Percentiles rank a stretch among this genome's conserved stretches.
Conservation (phyloP, 768 basidiomycete species). For the Russula sp. region DNA sequence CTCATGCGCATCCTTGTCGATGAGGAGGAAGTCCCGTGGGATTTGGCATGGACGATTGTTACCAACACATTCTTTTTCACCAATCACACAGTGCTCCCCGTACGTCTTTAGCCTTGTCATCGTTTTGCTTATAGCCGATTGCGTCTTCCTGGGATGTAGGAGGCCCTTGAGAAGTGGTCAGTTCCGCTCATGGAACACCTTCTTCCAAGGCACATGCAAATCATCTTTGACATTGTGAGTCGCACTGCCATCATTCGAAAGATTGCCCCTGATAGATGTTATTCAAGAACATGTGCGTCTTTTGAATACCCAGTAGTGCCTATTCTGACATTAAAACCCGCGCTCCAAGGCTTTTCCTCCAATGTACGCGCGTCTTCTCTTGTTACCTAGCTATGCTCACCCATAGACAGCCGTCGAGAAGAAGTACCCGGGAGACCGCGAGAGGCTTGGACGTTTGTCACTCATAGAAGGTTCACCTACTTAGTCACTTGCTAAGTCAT, state of each 20-base stretch:
- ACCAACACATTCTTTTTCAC: slow-evolving; percentile 94
- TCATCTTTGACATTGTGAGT: slow-evolving; percentile 81
- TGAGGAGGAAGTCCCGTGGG: slow-evolving; percentile 86
- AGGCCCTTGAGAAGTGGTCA: slow-evolving; percentile 90
- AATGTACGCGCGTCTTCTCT: slow-evolving; percentile 45
- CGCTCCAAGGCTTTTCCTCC: slow-evolving; percentile 56
- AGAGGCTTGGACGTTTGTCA: slow-evolving; percentile 79
- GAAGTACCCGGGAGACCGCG: slow-evolving; percentile 85
- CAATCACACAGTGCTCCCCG: slow-evolving; percentile 91
- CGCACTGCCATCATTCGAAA: slow-evolving; percentile 20
- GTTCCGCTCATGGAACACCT: slow-evolving; percentile 83
- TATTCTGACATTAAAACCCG: slow-evolving; percentile 8
- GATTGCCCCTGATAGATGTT: slow-evolving; percentile 34
- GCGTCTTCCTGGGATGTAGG: slow-evolving; percentile 41
- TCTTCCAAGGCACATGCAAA: slow-evolving; percentile 86
- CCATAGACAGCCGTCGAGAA: slow-evolving; percentile 68
- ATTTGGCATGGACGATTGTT: slow-evolving; percentile 82
- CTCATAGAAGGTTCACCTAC: slow-evolving; percentile 71
- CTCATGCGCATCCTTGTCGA: slow-evolving; percentile 90
- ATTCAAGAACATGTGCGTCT: slow-evolving; percentile 49
- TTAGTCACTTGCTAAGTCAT: not conserved
- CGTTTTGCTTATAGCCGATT: not conserved
- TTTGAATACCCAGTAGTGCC: not conserved
- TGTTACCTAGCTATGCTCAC: slow-evolving; percentile 3
- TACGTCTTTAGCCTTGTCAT: slow-evolving; percentile 38